Evolutionary conservation across 108 stramenopile species (phyloP).

Genomic region (Skeletonema marinoi): DNA sequence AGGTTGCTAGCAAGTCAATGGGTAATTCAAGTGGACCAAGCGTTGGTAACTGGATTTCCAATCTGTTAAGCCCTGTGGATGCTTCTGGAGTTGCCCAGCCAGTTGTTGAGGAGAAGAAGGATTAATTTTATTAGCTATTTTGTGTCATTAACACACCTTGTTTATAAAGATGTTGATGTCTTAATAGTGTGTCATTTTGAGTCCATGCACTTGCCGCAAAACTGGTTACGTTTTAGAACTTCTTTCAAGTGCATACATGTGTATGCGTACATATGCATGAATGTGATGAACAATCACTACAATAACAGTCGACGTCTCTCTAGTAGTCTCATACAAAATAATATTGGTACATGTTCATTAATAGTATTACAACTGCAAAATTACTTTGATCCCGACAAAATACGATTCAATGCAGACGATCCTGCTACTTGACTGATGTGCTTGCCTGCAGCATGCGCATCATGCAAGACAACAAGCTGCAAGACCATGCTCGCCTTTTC

Average conservation of each 20-base stretch:
- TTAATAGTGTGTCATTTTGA: too few species aligned
- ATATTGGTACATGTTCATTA: background rate
- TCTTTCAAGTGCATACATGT: too few species aligned
- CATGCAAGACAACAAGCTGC: slow-evolving; percentile 25
- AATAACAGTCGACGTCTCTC: too few species aligned
- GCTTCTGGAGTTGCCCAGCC: slow-evolving; percentile 51
- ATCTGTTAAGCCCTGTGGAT: slow-evolving; percentile 76
- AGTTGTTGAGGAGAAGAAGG: slow-evolving; percentile 12
- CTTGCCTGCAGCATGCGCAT: slow-evolving; percentile 6
- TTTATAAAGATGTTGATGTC: background rate
- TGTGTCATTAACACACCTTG: background rate
- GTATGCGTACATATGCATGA: too few species aligned
- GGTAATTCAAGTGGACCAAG: slow-evolving; percentile 53
- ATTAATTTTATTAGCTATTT: background rate
- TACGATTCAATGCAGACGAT: background rate
- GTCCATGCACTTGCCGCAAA: too few species aligned
- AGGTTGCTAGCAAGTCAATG: slow-evolving; percentile 66
- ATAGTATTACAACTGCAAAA: background rate
- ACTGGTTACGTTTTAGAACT: too few species aligned
- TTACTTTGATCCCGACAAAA: background rate
- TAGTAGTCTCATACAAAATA: too few species aligned
- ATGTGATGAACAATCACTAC: too few species aligned
- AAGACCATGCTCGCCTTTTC: slow-evolving; percentile 36
- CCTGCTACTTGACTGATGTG: background rate
- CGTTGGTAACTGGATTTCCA: slow-evolving; percentile 84